Evolutionary conservation across 1,284 basidiomycete species (phyloP), one percentile per base, ranked within the genome.

Genomic region (Melampsora abietis-canadensis): DNA sequence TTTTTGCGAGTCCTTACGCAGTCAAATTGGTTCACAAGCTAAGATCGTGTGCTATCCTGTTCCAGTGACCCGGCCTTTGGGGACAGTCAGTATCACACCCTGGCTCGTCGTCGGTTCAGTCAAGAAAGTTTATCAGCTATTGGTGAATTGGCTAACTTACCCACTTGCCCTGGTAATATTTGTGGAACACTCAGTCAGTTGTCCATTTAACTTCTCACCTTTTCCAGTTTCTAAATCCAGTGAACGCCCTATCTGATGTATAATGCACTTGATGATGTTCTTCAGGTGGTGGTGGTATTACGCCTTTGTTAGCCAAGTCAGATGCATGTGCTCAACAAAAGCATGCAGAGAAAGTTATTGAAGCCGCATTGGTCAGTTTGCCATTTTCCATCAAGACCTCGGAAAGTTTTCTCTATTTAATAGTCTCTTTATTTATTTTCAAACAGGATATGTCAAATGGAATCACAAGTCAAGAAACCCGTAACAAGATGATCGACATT

Each of bases 271-370:
- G 17, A 2, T 12, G 37, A 60, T 10, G 19, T 65, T 51, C 2
- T n/a, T 15, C 70, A 73, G 70, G 47, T n/a, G 70, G 70, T 3
- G 31, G 63, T 10, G 70, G 61, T 30, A 60, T 73, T n/a, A 62
- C 63, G 12, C 31, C 70, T 15, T 48, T 73, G n/a, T 31, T 73
- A 34, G 70, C 63, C 54, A 54, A 30, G 21, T 30, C 46, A 40
- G 48, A 54, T 59, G 12, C 21, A 47, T 73, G 70, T 34, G 70
- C 62, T 40, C 70, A 73, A 57, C 70, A 73, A 46, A 30, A 65
- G 7, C 63, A 65, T 34, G 70, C 70, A 17, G 70, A 73, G n/a
- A 60, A 46, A 24, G 64, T 73, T 17, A 73, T 73, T 19, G 63
- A 57, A 46, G 63, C 70, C 15, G 70, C 70, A 19, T 54, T 65